phyloP scores from a whole-genome alignment of 139 green algal genomes.

The Pseudopediastrum boryanum region DNA sequence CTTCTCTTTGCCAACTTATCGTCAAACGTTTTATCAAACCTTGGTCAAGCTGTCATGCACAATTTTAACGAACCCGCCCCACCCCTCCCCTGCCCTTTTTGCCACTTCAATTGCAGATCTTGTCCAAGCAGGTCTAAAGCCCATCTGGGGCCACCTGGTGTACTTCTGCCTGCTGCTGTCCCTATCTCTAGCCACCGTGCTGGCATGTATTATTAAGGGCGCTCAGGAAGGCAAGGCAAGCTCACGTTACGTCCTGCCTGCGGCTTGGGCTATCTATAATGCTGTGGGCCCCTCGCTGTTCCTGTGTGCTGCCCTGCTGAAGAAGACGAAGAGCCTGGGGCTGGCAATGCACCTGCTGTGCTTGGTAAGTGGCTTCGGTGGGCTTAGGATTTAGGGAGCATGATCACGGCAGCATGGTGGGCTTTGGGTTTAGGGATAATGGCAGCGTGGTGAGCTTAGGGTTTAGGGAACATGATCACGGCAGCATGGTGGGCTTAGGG shows the following conservation, averaged over 20 bases:
- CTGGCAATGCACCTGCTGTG: conserved; percentile 12
- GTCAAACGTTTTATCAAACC: too few relatives aligned
- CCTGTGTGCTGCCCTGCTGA: conserved; percentile 4
- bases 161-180: conserved; percentile 7
- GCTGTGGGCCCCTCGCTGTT: conserved; percentile 25
- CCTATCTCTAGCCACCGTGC: neutral
- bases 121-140: neutral
- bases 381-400: too few relatives aligned
- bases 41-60: too few relatives aligned
- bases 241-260: conserved; percentile 14
- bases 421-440: too few relatives aligned
- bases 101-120: neutral
- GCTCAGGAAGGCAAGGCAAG: neutral
- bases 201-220: neutral
- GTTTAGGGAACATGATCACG: too few relatives aligned
- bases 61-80: too few relatives aligned
- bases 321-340: conserved; percentile 15
- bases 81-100: neutral
- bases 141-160: conserved; percentile 7
- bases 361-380: too few relatives aligned
- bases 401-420: too few relatives aligned
- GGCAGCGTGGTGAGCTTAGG: too few relatives aligned
- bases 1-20: too few relatives aligned
- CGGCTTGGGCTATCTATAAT: conserved; percentile 14
- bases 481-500: too few relatives aligned